A percentile compares a stretch with the other conserved stretches of the same genome.
phyloP scores from a whole-genome alignment of 1,284 basidiomycete genomes.

The Ganoderma resinaceum region DNA sequence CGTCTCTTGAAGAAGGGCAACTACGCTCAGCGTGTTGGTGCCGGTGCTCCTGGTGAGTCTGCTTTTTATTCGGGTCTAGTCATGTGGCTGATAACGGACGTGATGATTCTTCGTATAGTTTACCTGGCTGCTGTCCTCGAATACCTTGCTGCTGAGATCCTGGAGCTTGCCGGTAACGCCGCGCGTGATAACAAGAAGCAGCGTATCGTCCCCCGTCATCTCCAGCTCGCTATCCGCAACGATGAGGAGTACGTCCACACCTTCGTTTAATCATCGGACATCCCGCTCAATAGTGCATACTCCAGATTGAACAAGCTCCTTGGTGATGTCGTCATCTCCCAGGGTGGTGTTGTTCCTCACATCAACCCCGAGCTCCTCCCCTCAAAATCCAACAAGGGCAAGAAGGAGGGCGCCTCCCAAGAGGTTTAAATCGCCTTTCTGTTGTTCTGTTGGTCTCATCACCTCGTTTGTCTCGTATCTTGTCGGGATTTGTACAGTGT shows the following conservation, averaged over 20 bases:
- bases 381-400: slow-evolving; percentile 66
- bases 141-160: slow-evolving; percentile 88
- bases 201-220: slow-evolving; percentile 85
- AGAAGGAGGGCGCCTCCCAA: slow-evolving; percentile 53
- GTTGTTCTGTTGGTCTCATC: background rate
- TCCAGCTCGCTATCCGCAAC: slow-evolving; percentile 87
- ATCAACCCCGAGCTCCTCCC: slow-evolving; percentile 76
- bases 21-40: slow-evolving; percentile 77
- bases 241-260: slow-evolving; percentile 74
- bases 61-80: background rate
- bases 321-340: slow-evolving; percentile 79
- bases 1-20: slow-evolving; percentile 84
- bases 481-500: slow-evolving; percentile 36
- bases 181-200: slow-evolving; percentile 80
- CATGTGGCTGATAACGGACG: background rate
- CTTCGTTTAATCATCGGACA: too few species aligned
- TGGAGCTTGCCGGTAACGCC: slow-evolving; percentile 89
- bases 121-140: slow-evolving; percentile 88
- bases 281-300: too few species aligned
- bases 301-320: slow-evolving; percentile 74
- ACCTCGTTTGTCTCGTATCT: slow-evolving; percentile 27
- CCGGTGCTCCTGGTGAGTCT: slow-evolving; percentile 72
- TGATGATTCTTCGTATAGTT: slow-evolving; percentile 50
- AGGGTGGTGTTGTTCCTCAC: slow-evolving; percentile 84
- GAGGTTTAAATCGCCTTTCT: slow-evolving; percentile 41